phyloP scores from a whole-genome alignment of 1,139 yeast genomes.

The Protomyces macrosporus region DNA sequence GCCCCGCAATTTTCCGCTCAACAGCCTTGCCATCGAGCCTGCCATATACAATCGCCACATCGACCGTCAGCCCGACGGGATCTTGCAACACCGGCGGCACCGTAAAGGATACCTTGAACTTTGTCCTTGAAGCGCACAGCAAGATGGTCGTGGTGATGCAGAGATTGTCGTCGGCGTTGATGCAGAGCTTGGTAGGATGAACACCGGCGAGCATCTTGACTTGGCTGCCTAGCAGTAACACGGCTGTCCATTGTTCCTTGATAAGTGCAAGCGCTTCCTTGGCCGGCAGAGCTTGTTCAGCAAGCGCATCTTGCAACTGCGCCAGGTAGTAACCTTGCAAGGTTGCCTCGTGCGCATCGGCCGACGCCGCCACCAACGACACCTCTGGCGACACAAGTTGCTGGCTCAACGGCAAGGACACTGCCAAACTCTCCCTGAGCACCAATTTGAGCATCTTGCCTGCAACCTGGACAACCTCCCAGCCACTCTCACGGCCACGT shows the following conservation, averaged over 20 bases:
- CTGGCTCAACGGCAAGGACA: not conserved
- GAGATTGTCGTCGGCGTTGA: conserved; percentile 14
- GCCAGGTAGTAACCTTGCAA: conserved; percentile 1
- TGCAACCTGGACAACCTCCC: conserved; percentile 20
- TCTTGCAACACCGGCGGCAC: conserved; percentile 6
- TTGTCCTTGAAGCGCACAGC: conserved; percentile 12
- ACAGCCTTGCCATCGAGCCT: conserved; percentile 9
- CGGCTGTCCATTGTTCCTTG: conserved; percentile 17
- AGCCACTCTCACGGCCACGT: conserved; percentile 21
- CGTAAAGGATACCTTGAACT: conserved; percentile 13
- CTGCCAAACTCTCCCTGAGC: conserved; percentile 1
- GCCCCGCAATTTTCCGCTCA: not conserved
- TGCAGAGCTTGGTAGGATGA: conserved; percentile 1
- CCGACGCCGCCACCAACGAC: not conserved
- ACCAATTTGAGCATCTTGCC: not conserved
- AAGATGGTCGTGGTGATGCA: conserved; percentile 6
- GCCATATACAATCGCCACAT: conserved; percentile 17
- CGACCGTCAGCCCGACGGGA: conserved; percentile 1
- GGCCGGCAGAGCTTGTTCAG: not conserved
- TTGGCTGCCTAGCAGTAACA: not conserved
- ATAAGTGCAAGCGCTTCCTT: conserved; percentile 1
- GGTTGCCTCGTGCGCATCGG: not conserved
- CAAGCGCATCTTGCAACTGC: not conserved
- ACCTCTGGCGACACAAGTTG: not conserved
- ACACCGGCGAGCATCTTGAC: not conserved